These are phyloP conservation scores for Phyllostachys edulis DNA, from an alignment of 176 grass and related monocot species.

Conservation along the genomic window DNA sequence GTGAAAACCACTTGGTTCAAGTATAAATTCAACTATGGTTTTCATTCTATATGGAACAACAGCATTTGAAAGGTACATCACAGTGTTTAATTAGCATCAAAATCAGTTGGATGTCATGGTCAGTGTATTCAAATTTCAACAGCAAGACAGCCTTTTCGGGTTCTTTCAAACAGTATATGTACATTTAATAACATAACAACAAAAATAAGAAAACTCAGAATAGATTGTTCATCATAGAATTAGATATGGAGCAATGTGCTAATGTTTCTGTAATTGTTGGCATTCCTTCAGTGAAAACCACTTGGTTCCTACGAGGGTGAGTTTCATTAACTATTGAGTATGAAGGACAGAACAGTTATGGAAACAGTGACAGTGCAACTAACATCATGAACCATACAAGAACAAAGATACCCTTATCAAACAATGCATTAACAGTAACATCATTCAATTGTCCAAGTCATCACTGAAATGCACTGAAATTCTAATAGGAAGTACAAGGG, in stretches of 20 bases:
- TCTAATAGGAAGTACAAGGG: background rate
- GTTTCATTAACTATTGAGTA: constrained; percentile 3
- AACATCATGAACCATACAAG: constrained; percentile 34
- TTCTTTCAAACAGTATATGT: background rate
- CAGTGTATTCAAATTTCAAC: constrained; percentile 23
- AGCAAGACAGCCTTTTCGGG: background rate
- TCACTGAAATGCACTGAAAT: background rate
- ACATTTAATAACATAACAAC: background rate
- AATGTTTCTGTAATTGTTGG: background rate
- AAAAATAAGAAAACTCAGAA: background rate
- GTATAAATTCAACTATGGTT: background rate
- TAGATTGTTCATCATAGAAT: background rate
- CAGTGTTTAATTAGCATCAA: constrained; percentile 40
- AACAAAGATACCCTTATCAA: constrained; percentile 20
- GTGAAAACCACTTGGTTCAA: background rate
- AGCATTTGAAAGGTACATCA: background rate
- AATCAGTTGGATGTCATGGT: constrained; percentile 46
- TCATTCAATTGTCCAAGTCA: background rate
- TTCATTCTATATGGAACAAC: background rate
- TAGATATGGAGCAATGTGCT: background rate
- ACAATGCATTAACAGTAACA: constrained; percentile 21
- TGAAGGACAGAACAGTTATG: background rate
- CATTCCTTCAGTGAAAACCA: constrained; percentile 11
- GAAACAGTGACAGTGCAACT: constrained; percentile 26
- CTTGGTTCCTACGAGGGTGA: background rate